A percentile compares a stretch with the other conserved stretches of the same genome.
Conservation (phyloP, 1,284 basidiomycete species). For the Trichosporon ovoides region DNA sequence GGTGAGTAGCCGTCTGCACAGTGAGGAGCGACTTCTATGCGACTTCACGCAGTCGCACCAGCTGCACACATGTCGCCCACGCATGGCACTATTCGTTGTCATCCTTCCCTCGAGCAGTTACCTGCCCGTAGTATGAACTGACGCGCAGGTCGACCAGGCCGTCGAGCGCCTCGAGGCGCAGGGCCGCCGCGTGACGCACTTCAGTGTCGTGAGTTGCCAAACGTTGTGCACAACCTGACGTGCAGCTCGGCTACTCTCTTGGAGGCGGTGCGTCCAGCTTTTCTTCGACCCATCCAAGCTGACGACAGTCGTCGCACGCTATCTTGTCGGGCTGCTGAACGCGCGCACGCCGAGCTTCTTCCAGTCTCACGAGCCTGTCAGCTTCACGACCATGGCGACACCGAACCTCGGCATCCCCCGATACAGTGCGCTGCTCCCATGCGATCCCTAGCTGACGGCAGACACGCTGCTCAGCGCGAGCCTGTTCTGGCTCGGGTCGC, state of each 20-base stretch:
- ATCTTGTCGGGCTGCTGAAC: constrained; percentile 41
- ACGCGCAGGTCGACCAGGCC: constrained; percentile 34
- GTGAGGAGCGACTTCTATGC: no score
- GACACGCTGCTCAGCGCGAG: constrained; percentile 58
- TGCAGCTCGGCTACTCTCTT: constrained; percentile 43
- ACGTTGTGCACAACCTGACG: neutral
- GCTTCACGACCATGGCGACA: constrained; percentile 43
- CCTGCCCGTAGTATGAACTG: neutral
- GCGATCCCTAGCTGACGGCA: constrained; percentile 13
- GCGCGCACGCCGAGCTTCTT: constrained; percentile 44
- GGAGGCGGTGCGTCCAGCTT: constrained; percentile 38
- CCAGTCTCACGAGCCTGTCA: constrained; percentile 29
- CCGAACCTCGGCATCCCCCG: constrained; percentile 41
- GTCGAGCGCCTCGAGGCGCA: constrained; percentile 30
- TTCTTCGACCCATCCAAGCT: neutral
- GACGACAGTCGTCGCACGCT: constrained; percentile 42
- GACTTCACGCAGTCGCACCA: no score
- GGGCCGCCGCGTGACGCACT: constrained; percentile 31
- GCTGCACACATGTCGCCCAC: no score
- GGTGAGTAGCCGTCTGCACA: constrained; percentile 19
- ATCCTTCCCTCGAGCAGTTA: neutral
- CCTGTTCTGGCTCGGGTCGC: constrained; percentile 61
- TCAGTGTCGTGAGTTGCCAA: constrained; percentile 35
- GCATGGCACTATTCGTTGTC: no score
- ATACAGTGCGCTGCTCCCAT: constrained; percentile 30